phyloP scores from a whole-genome alignment of 768 basidiomycete genomes.

The Tricholoma flavovirens region DNA sequence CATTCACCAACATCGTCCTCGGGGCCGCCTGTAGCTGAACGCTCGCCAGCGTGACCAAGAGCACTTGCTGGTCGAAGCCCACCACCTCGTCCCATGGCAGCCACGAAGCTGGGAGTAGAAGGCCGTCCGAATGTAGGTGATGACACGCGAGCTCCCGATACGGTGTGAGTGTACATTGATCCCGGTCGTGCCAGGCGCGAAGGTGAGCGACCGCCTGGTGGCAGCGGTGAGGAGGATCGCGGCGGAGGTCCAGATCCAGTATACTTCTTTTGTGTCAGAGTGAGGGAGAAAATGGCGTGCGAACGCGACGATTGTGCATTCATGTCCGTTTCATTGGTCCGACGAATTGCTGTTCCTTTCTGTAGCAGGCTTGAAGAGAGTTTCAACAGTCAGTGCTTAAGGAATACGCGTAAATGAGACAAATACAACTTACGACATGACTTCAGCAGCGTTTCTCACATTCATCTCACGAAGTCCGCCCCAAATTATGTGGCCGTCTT shows the following conservation, averaged over 20 bases:
- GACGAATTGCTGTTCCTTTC: conserved; percentile 83
- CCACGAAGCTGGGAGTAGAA: conserved; percentile 70
- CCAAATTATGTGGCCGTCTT: conserved; percentile 96
- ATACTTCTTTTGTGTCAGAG: conserved; percentile 85
- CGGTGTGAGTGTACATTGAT: conserved; percentile 54
- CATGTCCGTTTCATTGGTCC: conserved; percentile 98
- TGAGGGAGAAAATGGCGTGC: conserved; percentile 98
- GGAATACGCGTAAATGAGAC: conserved; percentile 6
- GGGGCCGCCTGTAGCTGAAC: conserved; percentile 23
- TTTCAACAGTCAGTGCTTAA: conserved; percentile 6
- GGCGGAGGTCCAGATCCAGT: conserved; percentile 65
- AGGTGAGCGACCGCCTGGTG: conserved; percentile 64
- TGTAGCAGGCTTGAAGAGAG: conserved; percentile 61
- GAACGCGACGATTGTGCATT: conserved; percentile 97
- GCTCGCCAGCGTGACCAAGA: conserved; percentile 63
- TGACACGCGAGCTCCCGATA: conserved; percentile 47
- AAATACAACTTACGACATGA: conserved; percentile 72
- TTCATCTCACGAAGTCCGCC: conserved; percentile 88
- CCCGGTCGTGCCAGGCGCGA: conserved; percentile 82
- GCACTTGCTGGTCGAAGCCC: conserved; percentile 73
- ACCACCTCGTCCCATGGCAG: conserved; percentile 66
- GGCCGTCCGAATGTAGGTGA: conserved; percentile 79
- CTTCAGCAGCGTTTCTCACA: conserved; percentile 79
- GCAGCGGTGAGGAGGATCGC: conserved; percentile 73
- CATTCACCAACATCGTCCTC: conserved; percentile 77